Percentiles rank a stretch among this genome's conserved stretches.
Evolutionary conservation across 1,284 basidiomycete genomes (phyloP).

Genomic region (Exobasidium rhododendri): DNA sequence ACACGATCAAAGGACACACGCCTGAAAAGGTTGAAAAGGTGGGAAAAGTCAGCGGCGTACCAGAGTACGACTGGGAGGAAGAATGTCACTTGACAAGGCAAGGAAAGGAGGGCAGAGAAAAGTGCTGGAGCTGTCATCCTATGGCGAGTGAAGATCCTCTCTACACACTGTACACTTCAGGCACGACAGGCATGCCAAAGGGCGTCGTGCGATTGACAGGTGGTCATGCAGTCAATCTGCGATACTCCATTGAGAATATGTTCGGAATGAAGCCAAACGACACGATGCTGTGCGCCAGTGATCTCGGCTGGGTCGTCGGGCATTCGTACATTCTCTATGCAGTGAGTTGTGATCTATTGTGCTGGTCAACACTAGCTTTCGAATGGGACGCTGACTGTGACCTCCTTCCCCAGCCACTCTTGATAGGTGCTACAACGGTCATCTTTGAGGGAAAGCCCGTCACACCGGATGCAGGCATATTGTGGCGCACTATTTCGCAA

Average conservation of each 20-base stretch:
- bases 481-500: constrained; percentile 41
- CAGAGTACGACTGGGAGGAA: constrained; percentile 41
- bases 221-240: constrained; percentile 40
- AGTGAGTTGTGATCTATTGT: neutral
- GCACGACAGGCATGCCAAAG: constrained; percentile 48
- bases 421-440: constrained; percentile 43
- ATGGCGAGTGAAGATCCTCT: constrained; percentile 42
- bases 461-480: constrained; percentile 47
- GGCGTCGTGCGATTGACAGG: constrained; percentile 42
- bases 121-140: constrained; percentile 37
- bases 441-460: constrained; percentile 53
- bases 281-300: constrained; percentile 35
- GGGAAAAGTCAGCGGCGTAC: constrained; percentile 22
- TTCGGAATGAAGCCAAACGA: constrained; percentile 39
- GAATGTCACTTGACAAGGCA: constrained; percentile 25
- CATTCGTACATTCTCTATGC: constrained; percentile 44
- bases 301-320: constrained; percentile 40
- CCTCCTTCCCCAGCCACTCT: constrained; percentile 22
- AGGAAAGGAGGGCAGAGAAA: constrained; percentile 23
- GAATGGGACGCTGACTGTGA: too few relatives aligned
- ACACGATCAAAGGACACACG: constrained; percentile 37
- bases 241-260: constrained; percentile 45
- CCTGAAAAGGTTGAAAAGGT: constrained; percentile 19
- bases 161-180: constrained; percentile 25
- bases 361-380: too few relatives aligned